Conservation (phyloP, 2,329 filamentous ascomycete species). For the Zarea fungicola region DNA sequence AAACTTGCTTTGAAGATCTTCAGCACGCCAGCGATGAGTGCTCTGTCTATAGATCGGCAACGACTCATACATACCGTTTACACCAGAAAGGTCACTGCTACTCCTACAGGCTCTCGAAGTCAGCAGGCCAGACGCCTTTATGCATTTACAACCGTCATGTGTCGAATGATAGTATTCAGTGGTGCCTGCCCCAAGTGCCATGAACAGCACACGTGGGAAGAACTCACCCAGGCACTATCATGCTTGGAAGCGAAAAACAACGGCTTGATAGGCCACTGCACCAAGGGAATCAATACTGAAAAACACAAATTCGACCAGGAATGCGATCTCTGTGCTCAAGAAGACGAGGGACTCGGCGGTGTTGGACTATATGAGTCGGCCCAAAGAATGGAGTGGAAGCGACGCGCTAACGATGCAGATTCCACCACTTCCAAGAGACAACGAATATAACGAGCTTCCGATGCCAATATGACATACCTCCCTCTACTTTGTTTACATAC, state of each 20-base stretch:
- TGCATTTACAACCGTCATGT: too few species aligned
- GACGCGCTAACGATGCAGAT: constrained; percentile 1
- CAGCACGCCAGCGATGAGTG: not conserved
- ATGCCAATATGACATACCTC: not conserved
- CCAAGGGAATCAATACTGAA: constrained; percentile 34
- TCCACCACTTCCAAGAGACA: constrained; percentile 7
- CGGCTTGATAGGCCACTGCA: constrained; percentile 40
- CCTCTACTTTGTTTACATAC: not conserved
- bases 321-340: constrained; percentile 38
- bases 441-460: too few species aligned
- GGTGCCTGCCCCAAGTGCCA: constrained; percentile 40
- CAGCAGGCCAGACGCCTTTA: too few species aligned
- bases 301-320: constrained; percentile 44
- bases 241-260: constrained; percentile 47
- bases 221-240: constrained; percentile 40
- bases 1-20: constrained; percentile 2
- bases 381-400: constrained; percentile 9
- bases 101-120: too few species aligned
- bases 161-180: constrained; percentile 40
- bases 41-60: too few species aligned
- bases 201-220: constrained; percentile 36
- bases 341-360: constrained; percentile 38
- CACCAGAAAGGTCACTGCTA: too few species aligned
- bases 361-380: constrained; percentile 27
- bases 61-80: too few species aligned